Base-by-base conservation (phyloP, 2,329 filamentous ascomycete genomes). In the Alternaria viburni region DNA sequence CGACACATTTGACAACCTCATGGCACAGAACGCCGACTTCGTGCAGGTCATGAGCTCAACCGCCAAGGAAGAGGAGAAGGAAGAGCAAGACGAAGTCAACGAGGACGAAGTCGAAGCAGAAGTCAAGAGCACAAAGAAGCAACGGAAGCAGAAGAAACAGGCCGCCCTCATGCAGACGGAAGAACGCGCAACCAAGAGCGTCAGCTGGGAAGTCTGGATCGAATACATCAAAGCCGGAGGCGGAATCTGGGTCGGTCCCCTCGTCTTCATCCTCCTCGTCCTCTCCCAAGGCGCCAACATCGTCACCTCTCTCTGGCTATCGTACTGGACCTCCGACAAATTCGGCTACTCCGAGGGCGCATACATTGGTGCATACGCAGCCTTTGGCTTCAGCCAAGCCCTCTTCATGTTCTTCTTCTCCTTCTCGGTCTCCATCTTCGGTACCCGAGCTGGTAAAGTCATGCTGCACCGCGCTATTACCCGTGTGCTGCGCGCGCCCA, bases 1-100 rank as follows among this genome's bases (percentile, higher is more conserved):
- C 43, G 94, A 96, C 69, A 97, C 94, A 0, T 98, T 95, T 72
- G 89, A 92, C 32, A 94, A 96, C 62, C 85, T 98, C 17, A 97
- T 97, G 90, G 84, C 84, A 8, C 85, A 90, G 66, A 91, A 96
- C 71, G 83, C 85, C n/a, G 89, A 87, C 5, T 98, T 98, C 82
- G 89, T 89, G 74, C 86, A 90, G 28, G 84, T 98, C 54, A 93
- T 98, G 91, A 91, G 84, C 7, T 95, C 91, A 1, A 92, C 92
- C 0, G 84, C 91, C 0, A 90, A 87, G 86, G 84, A 90, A 82
- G 82, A 86, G 43, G 77, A 81, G 56, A 67, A 83, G 4, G 77
- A 83, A 46, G 77, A 81, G 13, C 78, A 83, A 32, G 81, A 83
- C 2, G 82, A 87, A 46, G 85, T 85, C 2, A 81, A 84, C 5